These are phyloP conservation scores for Curvularia verruculosa DNA, from an alignment of 2,329 filamentous ascomycete genomes.

Conservation along the genomic window DNA sequence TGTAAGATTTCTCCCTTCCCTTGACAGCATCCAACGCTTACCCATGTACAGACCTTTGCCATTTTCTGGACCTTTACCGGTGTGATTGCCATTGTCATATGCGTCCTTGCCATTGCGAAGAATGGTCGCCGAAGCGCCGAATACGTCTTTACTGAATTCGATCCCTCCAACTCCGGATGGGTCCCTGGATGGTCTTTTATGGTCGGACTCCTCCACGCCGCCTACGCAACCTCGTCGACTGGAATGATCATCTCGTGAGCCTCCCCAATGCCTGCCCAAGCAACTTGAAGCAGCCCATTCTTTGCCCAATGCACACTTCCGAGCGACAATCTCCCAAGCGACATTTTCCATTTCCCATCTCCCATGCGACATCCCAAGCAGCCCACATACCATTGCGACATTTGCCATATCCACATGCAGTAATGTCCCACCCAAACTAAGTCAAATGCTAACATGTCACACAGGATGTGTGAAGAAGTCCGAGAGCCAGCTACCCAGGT, in stretches of 20 bases:
- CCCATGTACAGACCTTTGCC: constrained; percentile 64
- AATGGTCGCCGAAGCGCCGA: constrained; percentile 67
- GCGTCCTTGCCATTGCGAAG: constrained; percentile 69
- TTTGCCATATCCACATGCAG: constrained; percentile 22
- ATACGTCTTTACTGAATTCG: constrained; percentile 73
- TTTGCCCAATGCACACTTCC: constrained; percentile 27
- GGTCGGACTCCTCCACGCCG: constrained; percentile 73
- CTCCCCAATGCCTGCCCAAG: constrained; percentile 41
- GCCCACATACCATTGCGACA: constrained; percentile 27
- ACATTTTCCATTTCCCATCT: constrained; percentile 16
- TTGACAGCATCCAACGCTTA: constrained; percentile 32
- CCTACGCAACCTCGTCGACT: constrained; percentile 75
- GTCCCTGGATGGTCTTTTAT: constrained; percentile 73
- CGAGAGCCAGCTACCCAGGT: constrained; percentile 69
- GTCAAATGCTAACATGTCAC: constrained; percentile 32
- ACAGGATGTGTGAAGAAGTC: constrained; percentile 77
- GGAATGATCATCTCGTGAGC: constrained; percentile 80
- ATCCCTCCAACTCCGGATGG: constrained; percentile 70
- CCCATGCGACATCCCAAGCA: constrained; percentile 26
- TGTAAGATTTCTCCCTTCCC: constrained; percentile 57
- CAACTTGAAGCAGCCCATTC: constrained; percentile 27
- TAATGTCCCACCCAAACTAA: constrained; percentile 16
- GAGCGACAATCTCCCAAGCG: constrained; percentile 26
- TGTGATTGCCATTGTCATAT: constrained; percentile 68
- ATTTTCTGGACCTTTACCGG: constrained; percentile 78